Percentiles rank a stretch among this genome's conserved stretches.
These are phyloP conservation scores for Rhazya stricta DNA, from an alignment of 257 asterid genomes.

Conservation along the genomic window DNA sequence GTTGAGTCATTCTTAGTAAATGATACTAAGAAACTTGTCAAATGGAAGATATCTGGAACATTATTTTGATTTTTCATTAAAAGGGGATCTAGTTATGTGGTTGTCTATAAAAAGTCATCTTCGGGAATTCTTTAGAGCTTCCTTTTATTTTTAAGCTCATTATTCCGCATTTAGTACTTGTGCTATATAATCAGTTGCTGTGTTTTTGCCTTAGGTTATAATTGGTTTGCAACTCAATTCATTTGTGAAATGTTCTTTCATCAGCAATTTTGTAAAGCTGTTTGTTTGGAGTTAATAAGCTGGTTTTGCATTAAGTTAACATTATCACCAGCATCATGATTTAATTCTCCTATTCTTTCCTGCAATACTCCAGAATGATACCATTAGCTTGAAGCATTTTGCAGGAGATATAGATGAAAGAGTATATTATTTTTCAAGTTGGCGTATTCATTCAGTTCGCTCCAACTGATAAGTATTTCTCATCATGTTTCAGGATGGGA, in stretches of 20 bases:
- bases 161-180: neutral
- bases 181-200: neutral
- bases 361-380: neutral
- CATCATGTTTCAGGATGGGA: slow-evolving; percentile 74
- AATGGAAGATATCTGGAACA: neutral
- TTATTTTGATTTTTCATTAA: neutral
- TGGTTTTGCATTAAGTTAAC: neutral
- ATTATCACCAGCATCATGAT: neutral
- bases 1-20: neutral
- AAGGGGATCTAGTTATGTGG: neutral
- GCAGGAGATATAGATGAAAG: neutral
- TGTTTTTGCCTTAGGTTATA: neutral
- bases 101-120: neutral
- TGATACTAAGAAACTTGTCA: neutral
- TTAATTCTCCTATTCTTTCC: neutral
- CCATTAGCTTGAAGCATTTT: neutral
- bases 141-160: neutral
- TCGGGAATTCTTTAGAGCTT: neutral
- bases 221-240: neutral
- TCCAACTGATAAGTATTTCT: neutral
- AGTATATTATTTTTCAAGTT: neutral
- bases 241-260: neutral
- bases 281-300: neutral
- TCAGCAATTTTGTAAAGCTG: neutral
- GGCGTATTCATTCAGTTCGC: no score